Base-by-base conservation (phyloP, 768 basidiomycete species). In the Naematelia encephala region DNA sequence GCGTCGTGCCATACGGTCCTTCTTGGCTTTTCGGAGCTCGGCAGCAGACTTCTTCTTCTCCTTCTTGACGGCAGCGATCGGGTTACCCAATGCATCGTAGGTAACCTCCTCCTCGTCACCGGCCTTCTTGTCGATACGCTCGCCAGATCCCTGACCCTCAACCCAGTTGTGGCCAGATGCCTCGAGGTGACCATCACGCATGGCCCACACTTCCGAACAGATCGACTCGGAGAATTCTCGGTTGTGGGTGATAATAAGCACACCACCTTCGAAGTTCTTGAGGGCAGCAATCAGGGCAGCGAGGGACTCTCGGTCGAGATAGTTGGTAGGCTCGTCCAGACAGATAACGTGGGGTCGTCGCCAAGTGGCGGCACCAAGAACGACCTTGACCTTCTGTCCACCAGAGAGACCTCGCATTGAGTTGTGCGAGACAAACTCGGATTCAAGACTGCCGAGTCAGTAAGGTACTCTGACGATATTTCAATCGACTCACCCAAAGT, bases 361-460 rank as follows among this genome's bases (percentile, higher is more conserved):
- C 96, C 96, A 99, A 44, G 94, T 96, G 42, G 93, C 93, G 63
- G 93, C 92, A 80, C 90, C 92, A 69, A 97, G 89, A 48, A 96
- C 93, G 73, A 97, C 91, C 87, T 97, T 97, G 79, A 97, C 93
- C 82, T 97, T 97, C 81, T 97, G 93, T 78, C 93, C 93, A 80
- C 93, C 93, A 64, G 92, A 94, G 47, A 96, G 86, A 85, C 93
- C 93, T 61, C 93, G 85, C 96, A 98, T 99, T 69, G 88, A 88
- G 85, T 98, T 99, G 84, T 99, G 96, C 23, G 90, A 90, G 66
- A 94, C 91, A 79, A 99, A 98, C 82, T 98, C 96, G 63, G 96
- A 82, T 82, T 99, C 96, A 72, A 99, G 90, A 81, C 96, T 39
- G 16, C 34, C n/a, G n/a, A n/a, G 34, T 39, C 34, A 39, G 16